phyloP scores from a whole-genome alignment of 805 yeast species.

The Ogataea paradorogensis region DNA sequence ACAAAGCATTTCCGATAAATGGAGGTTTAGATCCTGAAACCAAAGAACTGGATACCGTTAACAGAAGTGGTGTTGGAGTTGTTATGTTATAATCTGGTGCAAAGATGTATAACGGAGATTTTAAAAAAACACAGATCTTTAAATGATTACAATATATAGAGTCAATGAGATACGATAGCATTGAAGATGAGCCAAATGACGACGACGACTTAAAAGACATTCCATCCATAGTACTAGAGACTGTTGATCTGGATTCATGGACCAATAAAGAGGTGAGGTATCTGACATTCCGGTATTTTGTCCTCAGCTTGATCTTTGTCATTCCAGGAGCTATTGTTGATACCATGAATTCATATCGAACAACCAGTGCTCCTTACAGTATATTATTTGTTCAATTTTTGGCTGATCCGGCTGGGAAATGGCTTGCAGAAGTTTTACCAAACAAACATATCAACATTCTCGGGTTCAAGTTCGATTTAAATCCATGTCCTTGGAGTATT shows the following conservation, averaged over 20 bases:
- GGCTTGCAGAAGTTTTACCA: constrained; percentile 44
- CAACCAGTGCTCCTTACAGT: constrained; percentile 44
- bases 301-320: constrained; percentile 35
- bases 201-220: constrained; percentile 33
- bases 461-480: constrained; percentile 34
- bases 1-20: constrained; percentile 70
- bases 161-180: constrained; percentile 8
- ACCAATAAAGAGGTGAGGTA: constrained; percentile 22
- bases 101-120: constrained; percentile 1
- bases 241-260: constrained; percentile 27
- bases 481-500: constrained; percentile 57
- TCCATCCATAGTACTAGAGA: constrained; percentile 34
- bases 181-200: constrained; percentile 8
- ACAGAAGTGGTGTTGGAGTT: constrained; percentile 83
- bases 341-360: constrained; percentile 35
- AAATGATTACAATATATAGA: neutral
- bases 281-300: constrained; percentile 37
- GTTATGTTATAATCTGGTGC: constrained; percentile 58
- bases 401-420: constrained; percentile 45
- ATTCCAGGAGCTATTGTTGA: constrained; percentile 41
- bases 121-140: neutral
- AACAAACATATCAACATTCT: constrained; percentile 19
- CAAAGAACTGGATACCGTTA: constrained; percentile 49
- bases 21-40: constrained; percentile 71
- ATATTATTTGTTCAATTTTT: constrained; percentile 51